Evolutionary conservation across 139 green algal genomes (phyloP), one percentile per base, ranked within the genome.

Genomic region (Axilococcus clingmanii): DNA sequence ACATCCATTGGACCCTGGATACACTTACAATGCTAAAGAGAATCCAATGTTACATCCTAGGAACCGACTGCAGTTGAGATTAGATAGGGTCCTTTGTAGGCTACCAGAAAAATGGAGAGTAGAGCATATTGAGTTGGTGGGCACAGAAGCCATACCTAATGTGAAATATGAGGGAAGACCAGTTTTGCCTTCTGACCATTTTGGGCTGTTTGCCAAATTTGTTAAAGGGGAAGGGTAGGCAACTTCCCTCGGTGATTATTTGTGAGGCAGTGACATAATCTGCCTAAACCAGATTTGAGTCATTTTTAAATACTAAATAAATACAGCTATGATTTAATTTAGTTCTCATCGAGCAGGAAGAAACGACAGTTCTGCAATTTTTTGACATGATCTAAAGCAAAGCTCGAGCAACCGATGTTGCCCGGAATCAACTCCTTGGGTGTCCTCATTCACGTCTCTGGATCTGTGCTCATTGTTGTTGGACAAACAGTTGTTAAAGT

Each of bases 41-140:
- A 85, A 85, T 50, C 40, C 65, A 22, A 85, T 85, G 77, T 72
- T 85, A 11, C n/a, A n/a, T n/a, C n/a, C n/a, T n/a, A n/a, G n/a
- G n/a, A 36, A 53, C 7, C 48, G 30, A 15, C 35, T 60, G 9
- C 47, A 57, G 19, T 44, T 24, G 6, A 57, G 71, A 4, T 46
- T 80, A 31, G 71, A 80, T 59, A 52, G 71, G 15, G 45, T 55
- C 9, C 59, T 75, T 4, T 62, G 36, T 27, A 55, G 45, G 52
- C n/a, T n/a, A n/a, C 47, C 66, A 27, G 17, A 5, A 8, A 51
- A 65, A 34, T 86, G 63, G 56, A 45, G 43, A 42, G 45, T 77
- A 34, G 36, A 17, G 5, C n/a, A 17, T 17, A 65, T 79, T 17
- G 57, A 61, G 19, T 28, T 81, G 37, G 57, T 86, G 28, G 77